Conservation (phyloP, 179 eudicot genomes). For the Beta corolliflora region DNA sequence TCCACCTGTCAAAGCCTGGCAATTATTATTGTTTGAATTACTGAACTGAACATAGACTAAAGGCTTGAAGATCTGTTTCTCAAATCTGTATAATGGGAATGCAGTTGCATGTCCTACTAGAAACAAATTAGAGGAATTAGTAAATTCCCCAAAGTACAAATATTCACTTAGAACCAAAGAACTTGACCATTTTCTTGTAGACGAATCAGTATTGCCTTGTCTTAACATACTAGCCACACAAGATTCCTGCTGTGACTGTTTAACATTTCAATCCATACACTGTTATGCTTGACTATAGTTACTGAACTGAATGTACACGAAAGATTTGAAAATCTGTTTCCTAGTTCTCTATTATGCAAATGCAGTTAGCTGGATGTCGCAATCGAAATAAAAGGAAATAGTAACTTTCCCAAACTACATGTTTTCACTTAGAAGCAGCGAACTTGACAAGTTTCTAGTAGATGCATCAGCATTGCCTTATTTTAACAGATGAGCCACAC, state of each 20-base stretch:
- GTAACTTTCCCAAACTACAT: not conserved
- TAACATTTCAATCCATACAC: not conserved
- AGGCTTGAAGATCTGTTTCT: not conserved
- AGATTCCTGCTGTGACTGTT: not conserved
- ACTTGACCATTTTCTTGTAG: not conserved
- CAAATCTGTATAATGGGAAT: not conserved
- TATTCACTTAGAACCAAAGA: not conserved
- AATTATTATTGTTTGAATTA: slow-evolving; percentile 68
- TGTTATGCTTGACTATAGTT: slow-evolving; percentile 32
- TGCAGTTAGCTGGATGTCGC: no score
- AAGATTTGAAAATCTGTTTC: slow-evolving; percentile 1
- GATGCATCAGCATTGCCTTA: slow-evolving; percentile 1
- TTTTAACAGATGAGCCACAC: not conserved
- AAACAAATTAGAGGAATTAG: not conserved
- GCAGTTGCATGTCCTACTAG: no score
- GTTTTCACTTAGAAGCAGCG: not conserved
- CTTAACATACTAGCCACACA: not conserved
- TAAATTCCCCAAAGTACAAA: not conserved
- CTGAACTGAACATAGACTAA: slow-evolving; percentile 37
- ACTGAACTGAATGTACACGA: slow-evolving; percentile 40
- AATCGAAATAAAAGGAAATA: not conserved
- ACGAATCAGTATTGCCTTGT: not conserved
- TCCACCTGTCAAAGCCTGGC: slow-evolving; percentile 96
- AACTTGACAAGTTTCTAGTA: not conserved
- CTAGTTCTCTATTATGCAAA: not conserved